Conservation (phyloP, 129 eudicot genomes). For the Rutidosis leptorrhynchoides region DNA sequence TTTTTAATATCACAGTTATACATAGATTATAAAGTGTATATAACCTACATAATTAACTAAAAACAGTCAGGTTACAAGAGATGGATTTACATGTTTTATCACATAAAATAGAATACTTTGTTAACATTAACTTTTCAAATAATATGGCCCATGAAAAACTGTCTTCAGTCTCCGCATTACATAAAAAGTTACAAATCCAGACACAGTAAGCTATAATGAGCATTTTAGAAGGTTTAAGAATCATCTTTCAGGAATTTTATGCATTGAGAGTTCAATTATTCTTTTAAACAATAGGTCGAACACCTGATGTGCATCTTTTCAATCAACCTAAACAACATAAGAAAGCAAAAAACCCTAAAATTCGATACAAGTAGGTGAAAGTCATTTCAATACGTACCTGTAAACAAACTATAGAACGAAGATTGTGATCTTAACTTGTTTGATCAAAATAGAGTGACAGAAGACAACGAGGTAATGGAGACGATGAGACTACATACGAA, state of each 20-base stretch:
- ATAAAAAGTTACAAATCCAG: not conserved
- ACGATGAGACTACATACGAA: not conserved
- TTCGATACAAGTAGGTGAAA: not conserved
- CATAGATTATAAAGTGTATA: slow-evolving; percentile 1
- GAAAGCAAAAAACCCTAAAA: not conserved
- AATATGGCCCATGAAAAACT: not conserved
- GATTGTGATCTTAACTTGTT: not conserved
- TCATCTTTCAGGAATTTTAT: not conserved
- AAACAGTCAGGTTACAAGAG: not conserved
- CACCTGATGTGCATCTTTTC: slow-evolving; percentile 14
- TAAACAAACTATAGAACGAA: not conserved
- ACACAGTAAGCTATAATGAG: not conserved
- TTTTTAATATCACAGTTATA: slow-evolving; percentile 7
- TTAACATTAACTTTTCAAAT: no score
- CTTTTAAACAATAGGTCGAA: slow-evolving; percentile 17
- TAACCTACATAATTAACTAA: slow-evolving; percentile 1
- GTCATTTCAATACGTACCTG: not conserved
- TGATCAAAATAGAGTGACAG: not conserved
- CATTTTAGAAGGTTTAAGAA: not conserved
- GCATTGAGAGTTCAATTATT: not conserved
- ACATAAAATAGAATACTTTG: no score
- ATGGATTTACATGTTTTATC: not conserved
- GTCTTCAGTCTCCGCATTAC: not conserved
- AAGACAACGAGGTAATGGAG: not conserved
- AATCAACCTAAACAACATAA: not conserved